Conservation (phyloP, 495 filamentous ascomycete genomes). For the Pyrenopolyporus hunteri region DNA sequence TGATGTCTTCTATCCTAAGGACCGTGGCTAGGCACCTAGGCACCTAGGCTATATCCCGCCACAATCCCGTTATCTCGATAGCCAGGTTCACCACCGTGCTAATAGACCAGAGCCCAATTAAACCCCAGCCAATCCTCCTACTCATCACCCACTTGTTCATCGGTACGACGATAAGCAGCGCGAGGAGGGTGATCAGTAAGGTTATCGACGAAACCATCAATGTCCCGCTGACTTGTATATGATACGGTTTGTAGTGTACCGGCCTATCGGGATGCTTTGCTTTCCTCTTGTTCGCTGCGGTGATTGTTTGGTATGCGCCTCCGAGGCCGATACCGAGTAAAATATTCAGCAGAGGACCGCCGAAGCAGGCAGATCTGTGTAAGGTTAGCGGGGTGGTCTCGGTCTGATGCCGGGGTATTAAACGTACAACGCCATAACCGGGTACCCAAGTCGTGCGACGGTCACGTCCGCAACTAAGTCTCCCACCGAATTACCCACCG, state of each 20-base stretch:
- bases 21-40: too few relatives aligned
- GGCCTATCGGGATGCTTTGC: slow-evolving; percentile 62
- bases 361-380: slow-evolving; percentile 81
- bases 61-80: slow-evolving; percentile 73
- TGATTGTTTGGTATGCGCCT: slow-evolving; percentile 82
- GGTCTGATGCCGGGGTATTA: not conserved
- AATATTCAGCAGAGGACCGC: slow-evolving; percentile 97
- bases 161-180: slow-evolving; percentile 81
- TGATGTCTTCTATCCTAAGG: slow-evolving; percentile 1
- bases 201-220: slow-evolving; percentile 81
- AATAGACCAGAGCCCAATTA: slow-evolving; percentile 84
- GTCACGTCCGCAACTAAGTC: slow-evolving; percentile 96
- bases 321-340: slow-evolving; percentile 89
- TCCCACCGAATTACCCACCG: slow-evolving; percentile 92
- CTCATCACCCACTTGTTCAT: slow-evolving; percentile 91
- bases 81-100: slow-evolving; percentile 83
- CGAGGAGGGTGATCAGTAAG: slow-evolving; percentile 78
- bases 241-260: slow-evolving; percentile 66
- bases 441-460: slow-evolving; percentile 88
- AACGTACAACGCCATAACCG: slow-evolving; percentile 89
- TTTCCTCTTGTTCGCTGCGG: slow-evolving; percentile 59
- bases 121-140: slow-evolving; percentile 76
- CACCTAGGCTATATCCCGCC: slow-evolving; percentile 48
- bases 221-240: slow-evolving; percentile 82
- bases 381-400: slow-evolving; percentile 25